phyloP scores from a whole-genome alignment of 257 asterid species.

The Anisodus acutangulus region DNA sequence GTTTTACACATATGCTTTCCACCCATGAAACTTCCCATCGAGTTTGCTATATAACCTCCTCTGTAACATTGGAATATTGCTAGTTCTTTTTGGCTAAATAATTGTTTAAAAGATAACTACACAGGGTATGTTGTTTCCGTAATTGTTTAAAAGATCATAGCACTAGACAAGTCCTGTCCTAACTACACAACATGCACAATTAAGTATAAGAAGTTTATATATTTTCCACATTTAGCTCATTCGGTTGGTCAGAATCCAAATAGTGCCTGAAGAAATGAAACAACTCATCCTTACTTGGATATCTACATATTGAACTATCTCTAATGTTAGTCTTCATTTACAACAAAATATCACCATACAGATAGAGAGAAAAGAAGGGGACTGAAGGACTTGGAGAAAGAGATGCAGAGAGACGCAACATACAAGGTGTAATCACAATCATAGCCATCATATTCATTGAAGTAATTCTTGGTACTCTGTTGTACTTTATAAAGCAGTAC shows the following conservation, averaged over 20 bases:
- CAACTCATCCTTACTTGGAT: slow-evolving; percentile 77
- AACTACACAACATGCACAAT: not conserved
- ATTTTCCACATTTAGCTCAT: slow-evolving; percentile 55
- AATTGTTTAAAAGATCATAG: too few species aligned
- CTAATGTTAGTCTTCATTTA: not conserved
- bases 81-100: not conserved
- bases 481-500: too few species aligned
- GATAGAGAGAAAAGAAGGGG: slow-evolving; percentile 10
- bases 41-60: not conserved
- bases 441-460: slow-evolving; percentile 98
- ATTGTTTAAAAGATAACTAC: not conserved
- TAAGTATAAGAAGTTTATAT: not conserved
- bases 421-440: too few species aligned
- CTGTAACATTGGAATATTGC: not conserved
- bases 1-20: not conserved
- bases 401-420: slow-evolving; percentile 39
- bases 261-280: slow-evolving; percentile 85
- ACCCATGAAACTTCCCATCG: not conserved
- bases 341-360: slow-evolving; percentile 30
- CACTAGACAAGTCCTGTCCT: too few species aligned
- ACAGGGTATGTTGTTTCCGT: not conserved
- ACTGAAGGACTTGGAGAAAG: not conserved
- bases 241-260: slow-evolving; percentile 60
- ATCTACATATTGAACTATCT: slow-evolving; percentile 51
- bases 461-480: too few species aligned